Base-by-base conservation (phyloP, 2,329 filamentous ascomycete species). In the Lasiodiplodia sp. region DNA sequence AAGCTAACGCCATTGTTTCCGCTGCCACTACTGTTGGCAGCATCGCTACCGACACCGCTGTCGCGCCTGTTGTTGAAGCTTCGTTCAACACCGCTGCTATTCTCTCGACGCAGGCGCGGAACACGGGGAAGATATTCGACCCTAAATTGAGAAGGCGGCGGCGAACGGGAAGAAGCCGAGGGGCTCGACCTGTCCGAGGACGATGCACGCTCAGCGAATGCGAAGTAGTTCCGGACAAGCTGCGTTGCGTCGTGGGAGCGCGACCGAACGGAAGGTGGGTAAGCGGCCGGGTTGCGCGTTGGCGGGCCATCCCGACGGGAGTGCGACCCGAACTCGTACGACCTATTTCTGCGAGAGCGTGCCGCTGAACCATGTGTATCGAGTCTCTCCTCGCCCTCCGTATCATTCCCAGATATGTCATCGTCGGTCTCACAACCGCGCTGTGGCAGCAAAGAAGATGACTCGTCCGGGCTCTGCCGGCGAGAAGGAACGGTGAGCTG, bases 371-470 rank as follows among this genome's bases (percentile, higher is more conserved):
- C 44, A 21, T 25, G 53, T 34, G 34, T 4, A 21, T 14, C 31
- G 7, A 52, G 51, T 38, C 31, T 31, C 38, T 55, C 63, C 10
- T 56, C 38, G 37, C 38, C n/a, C 23, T 66, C 51, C 14, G 60
- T 64, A 14, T 53, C 60, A n/a, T 64, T 64, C 16, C 44, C 60
- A 23, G 60, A 64, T 52, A 66, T 44, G 11, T 81, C 80, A 53
- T 78, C 76, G 37, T 76, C 76, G 4, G 85, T 84, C 52, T 89
- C 86, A 69, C 82, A 85, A 5, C 82, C 84, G 4, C 85, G 86
- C 25, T 64, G 52, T 4, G 55, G 65, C 18, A 56, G 4, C 11
- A 69, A 88, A 84, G 40, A 77, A 75, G 31, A 67, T 2, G 53
- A 31, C 44, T 75, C 85, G 85, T 62, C 83, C 79, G 31, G 80